These are phyloP conservation scores for Tolypocladium amazonense DNA, from an alignment of 2,329 filamentous ascomycete genomes.

Conservation along the genomic window DNA sequence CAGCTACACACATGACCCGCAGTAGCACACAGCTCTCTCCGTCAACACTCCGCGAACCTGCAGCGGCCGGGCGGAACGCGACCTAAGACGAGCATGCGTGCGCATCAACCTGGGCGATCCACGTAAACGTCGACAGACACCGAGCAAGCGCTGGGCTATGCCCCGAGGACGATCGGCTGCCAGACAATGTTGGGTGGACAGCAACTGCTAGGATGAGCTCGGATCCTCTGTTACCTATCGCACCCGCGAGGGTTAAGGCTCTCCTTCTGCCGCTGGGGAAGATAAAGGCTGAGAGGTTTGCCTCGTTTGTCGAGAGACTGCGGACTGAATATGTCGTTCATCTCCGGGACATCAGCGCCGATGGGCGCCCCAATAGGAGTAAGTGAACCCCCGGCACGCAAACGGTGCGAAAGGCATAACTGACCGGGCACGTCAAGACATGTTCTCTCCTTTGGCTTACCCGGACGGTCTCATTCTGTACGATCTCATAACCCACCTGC, in stretches of 20 bases:
- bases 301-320: constrained; percentile 67
- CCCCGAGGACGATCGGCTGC: not conserved
- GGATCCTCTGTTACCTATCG: constrained; percentile 82
- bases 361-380: constrained; percentile 80
- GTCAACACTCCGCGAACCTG: not conserved
- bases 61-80: not conserved
- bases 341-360: constrained; percentile 76
- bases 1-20: not conserved
- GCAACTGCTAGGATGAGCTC: constrained; percentile 62
- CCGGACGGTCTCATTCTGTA: constrained; percentile 80
- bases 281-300: constrained; percentile 73
- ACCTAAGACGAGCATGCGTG: not conserved
- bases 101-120: not conserved
- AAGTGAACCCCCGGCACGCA: constrained; percentile 17
- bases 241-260: constrained; percentile 82
- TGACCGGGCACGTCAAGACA: constrained; percentile 44
- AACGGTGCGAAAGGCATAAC: not conserved
- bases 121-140: not conserved
- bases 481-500: constrained; percentile 71
- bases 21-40: not conserved
- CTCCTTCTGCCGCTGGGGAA: constrained; percentile 78
- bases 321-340: constrained; percentile 72
- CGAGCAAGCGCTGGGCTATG: not conserved
- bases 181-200: constrained; percentile 20
- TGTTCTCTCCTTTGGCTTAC: constrained; percentile 87